phyloP scores from a whole-genome alignment of 345 rosid genomes.

The Anastatica hierochuntica region DNA sequence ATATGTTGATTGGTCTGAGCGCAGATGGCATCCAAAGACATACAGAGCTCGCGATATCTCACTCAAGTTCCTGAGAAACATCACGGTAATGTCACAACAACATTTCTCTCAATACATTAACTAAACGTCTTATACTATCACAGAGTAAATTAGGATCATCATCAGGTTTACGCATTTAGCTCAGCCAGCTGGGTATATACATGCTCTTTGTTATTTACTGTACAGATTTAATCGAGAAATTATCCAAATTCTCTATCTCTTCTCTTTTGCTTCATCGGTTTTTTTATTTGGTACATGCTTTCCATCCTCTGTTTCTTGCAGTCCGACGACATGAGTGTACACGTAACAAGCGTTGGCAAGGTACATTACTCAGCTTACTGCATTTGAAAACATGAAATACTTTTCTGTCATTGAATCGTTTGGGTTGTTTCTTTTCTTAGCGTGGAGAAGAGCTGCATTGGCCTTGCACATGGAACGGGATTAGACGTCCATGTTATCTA shows the following conservation, averaged over 20 bases:
- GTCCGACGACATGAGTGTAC: conserved; percentile 63
- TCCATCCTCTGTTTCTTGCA: conserved; percentile 28
- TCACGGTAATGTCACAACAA: conserved; percentile 44
- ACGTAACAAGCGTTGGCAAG: conserved; percentile 78
- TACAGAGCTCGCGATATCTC: conserved; percentile 59
- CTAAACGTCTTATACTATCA: conserved; percentile 1
- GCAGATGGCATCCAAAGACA: conserved; percentile 96
- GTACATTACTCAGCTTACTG: conserved; percentile 3
- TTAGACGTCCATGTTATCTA: conserved; percentile 80
- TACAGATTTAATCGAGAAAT: too few relatives aligned
- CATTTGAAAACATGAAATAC: not conserved
- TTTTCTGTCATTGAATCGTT: not conserved
- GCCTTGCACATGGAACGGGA: conserved; percentile 91
- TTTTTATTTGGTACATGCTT: too few relatives aligned
- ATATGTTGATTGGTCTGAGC: conserved; percentile 98
- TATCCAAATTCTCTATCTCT: too few relatives aligned
- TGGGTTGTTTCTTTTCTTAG: not conserved
- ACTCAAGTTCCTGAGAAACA: conserved; percentile 56
- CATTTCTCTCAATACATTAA: not conserved
- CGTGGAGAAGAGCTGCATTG: conserved; percentile 52
- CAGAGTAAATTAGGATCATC: too few relatives aligned
- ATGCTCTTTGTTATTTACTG: too few relatives aligned
- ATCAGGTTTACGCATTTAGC: too few relatives aligned
- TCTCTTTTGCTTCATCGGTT: too few relatives aligned
- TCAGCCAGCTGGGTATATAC: too few relatives aligned